Percentiles rank a stretch among this genome's conserved stretches.
phyloP scores from a whole-genome alignment of 805 yeast genomes.

The Kodamaea kaohsiungensis region DNA sequence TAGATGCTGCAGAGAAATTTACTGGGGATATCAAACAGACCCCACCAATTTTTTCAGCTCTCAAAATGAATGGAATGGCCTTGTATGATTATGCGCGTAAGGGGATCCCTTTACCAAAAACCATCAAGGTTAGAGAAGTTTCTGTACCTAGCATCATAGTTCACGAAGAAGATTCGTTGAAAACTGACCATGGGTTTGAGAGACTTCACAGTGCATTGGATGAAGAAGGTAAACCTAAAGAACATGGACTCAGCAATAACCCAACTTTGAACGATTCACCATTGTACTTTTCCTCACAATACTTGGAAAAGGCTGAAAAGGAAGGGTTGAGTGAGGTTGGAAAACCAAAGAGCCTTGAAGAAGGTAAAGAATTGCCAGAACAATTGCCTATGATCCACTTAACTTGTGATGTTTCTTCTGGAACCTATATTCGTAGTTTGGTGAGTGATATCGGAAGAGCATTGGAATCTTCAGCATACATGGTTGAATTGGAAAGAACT shows the following conservation, averaged over 20 bases:
- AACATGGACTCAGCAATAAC: slow-evolving; percentile 45
- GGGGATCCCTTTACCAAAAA: slow-evolving; percentile 78
- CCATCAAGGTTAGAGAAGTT: slow-evolving; percentile 78
- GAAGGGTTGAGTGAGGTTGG: slow-evolving; percentile 41
- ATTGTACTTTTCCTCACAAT: slow-evolving; percentile 59
- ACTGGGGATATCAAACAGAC: slow-evolving; percentile 83
- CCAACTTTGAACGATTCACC: slow-evolving; percentile 66
- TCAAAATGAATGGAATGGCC: slow-evolving; percentile 93
- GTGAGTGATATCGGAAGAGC: slow-evolving; percentile 88
- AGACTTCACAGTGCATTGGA: slow-evolving; percentile 44
- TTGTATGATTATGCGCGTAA: slow-evolving; percentile 92
- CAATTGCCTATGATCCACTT: slow-evolving; percentile 73
- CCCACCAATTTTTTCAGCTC: slow-evolving; percentile 93
- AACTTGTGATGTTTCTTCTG: slow-evolving; percentile 82
- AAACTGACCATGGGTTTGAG: slow-evolving; percentile 56
- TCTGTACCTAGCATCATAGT: slow-evolving; percentile 56
- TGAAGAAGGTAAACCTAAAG: slow-evolving; percentile 48
- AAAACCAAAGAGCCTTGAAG: slow-evolving; percentile 39
- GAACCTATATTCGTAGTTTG: slow-evolving; percentile 90
- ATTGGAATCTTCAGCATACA: slow-evolving; percentile 77
- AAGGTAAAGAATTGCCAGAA: slow-evolving; percentile 40
- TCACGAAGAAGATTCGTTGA: slow-evolving; percentile 51
- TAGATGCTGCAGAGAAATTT: slow-evolving; percentile 57
- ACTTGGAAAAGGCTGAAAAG: slow-evolving; percentile 42
- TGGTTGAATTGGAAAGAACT: slow-evolving; percentile 76